A percentile compares a stretch with the other conserved stretches of the same genome.
Conservation (phyloP, 371 early-diverging fungal species). For the Cokeromyces recurvatus region DNA sequence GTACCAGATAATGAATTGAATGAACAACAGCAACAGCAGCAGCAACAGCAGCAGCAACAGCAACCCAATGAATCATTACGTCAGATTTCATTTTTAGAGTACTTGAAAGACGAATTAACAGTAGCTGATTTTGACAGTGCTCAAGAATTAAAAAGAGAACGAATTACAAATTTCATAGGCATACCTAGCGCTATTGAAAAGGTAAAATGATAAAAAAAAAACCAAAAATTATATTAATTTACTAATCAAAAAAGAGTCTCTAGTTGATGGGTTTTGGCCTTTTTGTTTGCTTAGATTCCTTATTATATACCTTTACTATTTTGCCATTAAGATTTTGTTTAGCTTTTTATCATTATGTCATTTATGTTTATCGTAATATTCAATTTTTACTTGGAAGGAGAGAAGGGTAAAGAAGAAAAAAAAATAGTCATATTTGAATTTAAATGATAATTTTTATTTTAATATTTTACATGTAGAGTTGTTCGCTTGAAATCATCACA, state of each 20-base stretch:
- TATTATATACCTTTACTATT: constrained; percentile 90
- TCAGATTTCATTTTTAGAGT: constrained; percentile 50
- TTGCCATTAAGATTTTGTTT: constrained; percentile 83
- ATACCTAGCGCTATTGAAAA: constrained; percentile 83
- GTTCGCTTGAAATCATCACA: constrained; percentile 69
- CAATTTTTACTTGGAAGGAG: constrained; percentile 17
- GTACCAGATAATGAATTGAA: no score
- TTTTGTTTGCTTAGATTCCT: constrained; percentile 89
- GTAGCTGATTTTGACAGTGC: constrained; percentile 70
- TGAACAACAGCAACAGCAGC: no score
- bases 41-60: no score
- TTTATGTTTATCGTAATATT: constrained; percentile 12
- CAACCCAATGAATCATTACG: no score
- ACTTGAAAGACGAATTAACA: constrained; percentile 64
- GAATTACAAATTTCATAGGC: constrained; percentile 77
- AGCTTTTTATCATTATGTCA: constrained; percentile 50
- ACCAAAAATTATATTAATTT: no score
- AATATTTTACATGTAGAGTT: constrained; percentile 7
- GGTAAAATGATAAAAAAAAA: constrained; percentile 31
- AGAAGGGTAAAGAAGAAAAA: constrained; percentile 14
- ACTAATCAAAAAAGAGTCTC: no score
- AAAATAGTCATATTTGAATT: no score
- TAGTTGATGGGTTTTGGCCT: constrained; percentile 86
- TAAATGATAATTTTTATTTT: not conserved
- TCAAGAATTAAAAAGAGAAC: constrained; percentile 77